Evolutionary conservation across 352 stramenopile species (phyloP), one percentile per base, ranked within the genome.

Genomic region (Phytophthora fragariaefolia): DNA sequence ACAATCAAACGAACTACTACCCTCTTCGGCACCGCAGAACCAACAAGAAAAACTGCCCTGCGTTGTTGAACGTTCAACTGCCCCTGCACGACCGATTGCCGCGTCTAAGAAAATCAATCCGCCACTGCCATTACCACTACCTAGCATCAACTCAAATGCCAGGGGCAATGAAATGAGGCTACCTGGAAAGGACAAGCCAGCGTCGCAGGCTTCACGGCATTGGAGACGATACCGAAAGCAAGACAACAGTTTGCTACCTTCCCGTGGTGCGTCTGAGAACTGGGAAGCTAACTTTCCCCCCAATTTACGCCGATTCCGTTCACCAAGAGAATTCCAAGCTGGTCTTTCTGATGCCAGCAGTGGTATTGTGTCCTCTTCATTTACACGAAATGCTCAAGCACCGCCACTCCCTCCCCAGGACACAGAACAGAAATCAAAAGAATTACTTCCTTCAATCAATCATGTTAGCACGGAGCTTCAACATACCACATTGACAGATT

Each of bases 251-350:
- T 49, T 73, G 30, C 49, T 73, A 32, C 26, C 65, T 36, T 52
- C 65, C 2, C 43, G 24, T 4, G 58, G 64, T 48, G 65, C 34
- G 4, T 63, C 50, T n/a, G 58, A 72, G 1, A 23, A 59, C 5
- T 72, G 64, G 58, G 58, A 48, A 23, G 51, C 65, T 6, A 73
- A 68, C 22, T 73, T 73, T 27, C 52, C 46, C 60, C 51, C 36
- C n/a, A 18, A n/a, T 9, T 15, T 46, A 9, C 36, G 56, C 20
- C 56, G 38, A 17, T 38, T 38, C 2, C 46, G 23, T 4, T 65
- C 62, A 9, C 56, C 47, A 10, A 51, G 22, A 30, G 53, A 55
- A 15, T 43, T 27, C 9, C 28, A 57, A 50, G 23, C 53, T 18
- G 34, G 22, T 0, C 6, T 22, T 17, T 17, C 40, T 26, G 20